phyloP scores from a whole-genome alignment of 164 flowering plant species.

The Stephania cephalantha region DNA sequence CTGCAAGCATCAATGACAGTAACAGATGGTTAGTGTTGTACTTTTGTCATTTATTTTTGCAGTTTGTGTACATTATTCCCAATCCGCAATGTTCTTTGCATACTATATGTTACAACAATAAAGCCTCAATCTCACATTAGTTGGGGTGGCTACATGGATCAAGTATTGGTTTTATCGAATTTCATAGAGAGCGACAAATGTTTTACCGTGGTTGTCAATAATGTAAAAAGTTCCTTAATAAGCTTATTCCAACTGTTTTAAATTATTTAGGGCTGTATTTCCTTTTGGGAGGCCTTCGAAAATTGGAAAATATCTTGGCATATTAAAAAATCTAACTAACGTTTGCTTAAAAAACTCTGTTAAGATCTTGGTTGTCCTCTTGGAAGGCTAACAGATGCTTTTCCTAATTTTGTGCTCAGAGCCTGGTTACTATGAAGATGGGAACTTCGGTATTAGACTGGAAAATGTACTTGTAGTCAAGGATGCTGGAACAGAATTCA shows the following conservation, averaged over 20 bases:
- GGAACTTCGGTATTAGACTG: slow-evolving; percentile 88
- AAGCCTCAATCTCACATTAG: neutral
- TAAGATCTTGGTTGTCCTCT: neutral
- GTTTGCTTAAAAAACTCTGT: too few species aligned
- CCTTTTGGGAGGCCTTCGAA: too few species aligned
- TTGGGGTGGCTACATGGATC: too few species aligned
- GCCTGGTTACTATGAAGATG: slow-evolving; percentile 99
- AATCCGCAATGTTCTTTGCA: neutral
- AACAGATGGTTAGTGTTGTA: slow-evolving; percentile 72
- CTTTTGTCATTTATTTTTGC: neutral
- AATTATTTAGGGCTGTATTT: too few species aligned
- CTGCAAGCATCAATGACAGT: slow-evolving; percentile 91
- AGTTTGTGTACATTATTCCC: neutral
- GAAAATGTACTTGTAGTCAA: slow-evolving; percentile 91
- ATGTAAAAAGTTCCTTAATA: too few species aligned
- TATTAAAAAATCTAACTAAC: too few species aligned
- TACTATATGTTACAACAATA: neutral
- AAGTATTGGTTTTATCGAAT: too few species aligned
- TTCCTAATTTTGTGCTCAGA: slow-evolving; percentile 38
- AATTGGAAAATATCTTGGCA: too few species aligned
- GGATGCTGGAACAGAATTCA: slow-evolving; percentile 81
- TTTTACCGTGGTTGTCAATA: too few species aligned
- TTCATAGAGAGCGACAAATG: too few species aligned
- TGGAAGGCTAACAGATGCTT: neutral
- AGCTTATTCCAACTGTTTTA: neutral